Base-by-base conservation (phyloP, 495 filamentous ascomycete species). In the Xylaria longipes region DNA sequence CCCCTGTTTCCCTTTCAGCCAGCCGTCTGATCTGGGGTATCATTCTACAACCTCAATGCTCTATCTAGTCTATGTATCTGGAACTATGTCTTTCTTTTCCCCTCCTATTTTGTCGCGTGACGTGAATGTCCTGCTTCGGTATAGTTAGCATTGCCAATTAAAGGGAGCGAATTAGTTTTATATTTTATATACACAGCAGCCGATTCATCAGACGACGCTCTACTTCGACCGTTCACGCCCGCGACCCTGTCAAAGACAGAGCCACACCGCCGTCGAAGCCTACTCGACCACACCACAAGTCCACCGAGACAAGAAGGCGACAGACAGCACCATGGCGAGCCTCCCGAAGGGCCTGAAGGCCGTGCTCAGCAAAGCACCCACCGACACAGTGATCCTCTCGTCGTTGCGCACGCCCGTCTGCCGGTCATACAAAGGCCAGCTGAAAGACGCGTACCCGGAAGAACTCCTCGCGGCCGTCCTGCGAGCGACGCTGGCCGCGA, bases 391-490 rank as follows among this genome's bases (percentile, higher is more conserved):
- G 79, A 92, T 98, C 78, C 90, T 97, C 72, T 95, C 94, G 39
- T 90, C 93, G 9, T 87, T 97, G 68, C 93, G 94, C 56, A 97
- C 94, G 22, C 91, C 94, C 45, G 89, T 97, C 73, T 91, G 90
- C 60, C 92, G 94, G 70, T 91, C 92, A 68, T 89, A 91, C 81
- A 93, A 93, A 80, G 95, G 95, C 74, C 87, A 89, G 46, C 92
- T 98, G 74, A 92, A 92, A 80, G 92, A 97, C 80, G 89, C 95
- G 56, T 94, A 95, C 81, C 94, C 95, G 22, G 94, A 97, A 79
- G 92, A 97, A 79, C 86, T 97, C 39, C 92, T 97, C 56, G 86
- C 92, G 35, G 82, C 87, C 75, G 94, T 96, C n/a, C 89, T 97
- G 52, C 88, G 88, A 77, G 94, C 93, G 8, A 97, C 94, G 11